Percentiles rank a stretch among this genome's conserved stretches.
Conservation (phyloP, 257 asterid species). For the Forsythia suspensa region DNA sequence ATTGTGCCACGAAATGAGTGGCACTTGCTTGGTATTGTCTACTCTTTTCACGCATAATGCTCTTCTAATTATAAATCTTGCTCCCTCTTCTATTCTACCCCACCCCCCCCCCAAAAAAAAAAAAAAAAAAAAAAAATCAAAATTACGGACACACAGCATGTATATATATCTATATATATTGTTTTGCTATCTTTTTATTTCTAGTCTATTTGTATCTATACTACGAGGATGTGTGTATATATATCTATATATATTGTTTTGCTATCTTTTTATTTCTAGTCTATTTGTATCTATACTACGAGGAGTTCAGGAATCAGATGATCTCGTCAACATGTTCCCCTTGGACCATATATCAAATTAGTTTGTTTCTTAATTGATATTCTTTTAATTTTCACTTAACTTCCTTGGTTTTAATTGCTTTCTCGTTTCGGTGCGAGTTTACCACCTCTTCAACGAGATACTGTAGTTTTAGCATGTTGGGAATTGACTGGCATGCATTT, state of each 20-base stretch:
- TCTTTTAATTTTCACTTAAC: neutral
- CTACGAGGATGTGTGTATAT: neutral
- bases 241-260: neutral
- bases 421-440: neutral
- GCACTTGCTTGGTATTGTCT: conserved; percentile 37
- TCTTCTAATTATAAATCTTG: neutral
- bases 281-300: neutral
- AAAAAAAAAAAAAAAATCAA: too few relatives aligned
- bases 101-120: neutral
- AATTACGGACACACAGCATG: too few relatives aligned
- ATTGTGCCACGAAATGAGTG: conserved; percentile 27
- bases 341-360: neutral
- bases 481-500: neutral
- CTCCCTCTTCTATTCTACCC: neutral
- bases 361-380: neutral
- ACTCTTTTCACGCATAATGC: conserved; percentile 3
- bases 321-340: neutral
- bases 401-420: neutral
- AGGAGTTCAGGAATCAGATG: neutral
- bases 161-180: neutral
- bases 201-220: neutral
- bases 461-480: neutral
- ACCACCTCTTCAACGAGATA: neutral
- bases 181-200: neutral
- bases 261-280: neutral